These are phyloP conservation scores for Camellia sinensis DNA, from an alignment of 148 eudicot species.

Conservation along the genomic window DNA sequence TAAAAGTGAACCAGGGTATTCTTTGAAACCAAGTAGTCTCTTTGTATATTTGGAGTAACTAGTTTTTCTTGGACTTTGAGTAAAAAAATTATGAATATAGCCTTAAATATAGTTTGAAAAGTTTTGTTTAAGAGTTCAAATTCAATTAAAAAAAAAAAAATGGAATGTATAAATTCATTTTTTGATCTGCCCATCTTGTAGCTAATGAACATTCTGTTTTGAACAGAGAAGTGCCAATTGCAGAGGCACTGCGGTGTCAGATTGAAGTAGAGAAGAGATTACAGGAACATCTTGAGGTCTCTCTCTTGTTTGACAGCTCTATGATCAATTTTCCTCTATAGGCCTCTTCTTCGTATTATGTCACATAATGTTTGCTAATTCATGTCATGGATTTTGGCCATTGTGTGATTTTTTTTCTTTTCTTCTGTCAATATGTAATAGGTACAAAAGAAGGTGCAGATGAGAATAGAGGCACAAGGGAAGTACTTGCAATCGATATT, in stretches of 20 bases:
- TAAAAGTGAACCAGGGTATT: conserved; percentile 38
- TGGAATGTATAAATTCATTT: neutral
- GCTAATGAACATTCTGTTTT: conserved; percentile 6
- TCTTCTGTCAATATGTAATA: neutral
- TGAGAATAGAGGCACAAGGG: conserved; percentile 61
- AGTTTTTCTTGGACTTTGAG: no score
- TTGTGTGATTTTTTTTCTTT: neutral
- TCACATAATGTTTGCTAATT: neutral
- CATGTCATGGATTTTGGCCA: neutral
- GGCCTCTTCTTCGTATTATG: neutral
- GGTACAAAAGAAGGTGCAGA: conserved; percentile 57
- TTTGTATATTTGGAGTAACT: neutral
- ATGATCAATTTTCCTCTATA: neutral
- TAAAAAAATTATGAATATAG: neutral
- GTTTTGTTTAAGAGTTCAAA: neutral
- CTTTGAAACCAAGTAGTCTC: conserved; percentile 4
- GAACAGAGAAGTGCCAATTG: conserved; percentile 48
- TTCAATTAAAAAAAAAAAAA: no score
- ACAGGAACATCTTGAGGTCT: conserved; percentile 60
- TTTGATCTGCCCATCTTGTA: neutral
- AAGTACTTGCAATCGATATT: conserved; percentile 57
- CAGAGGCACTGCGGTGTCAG: conserved; percentile 50
- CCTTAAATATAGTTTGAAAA: neutral
- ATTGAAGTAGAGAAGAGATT: conserved; percentile 57
- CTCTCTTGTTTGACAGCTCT: neutral